Evolutionary conservation across 441 rosid genomes (phyloP), one percentile per base, ranked within the genome.

Genomic region (Syzygium syzygioides): DNA sequence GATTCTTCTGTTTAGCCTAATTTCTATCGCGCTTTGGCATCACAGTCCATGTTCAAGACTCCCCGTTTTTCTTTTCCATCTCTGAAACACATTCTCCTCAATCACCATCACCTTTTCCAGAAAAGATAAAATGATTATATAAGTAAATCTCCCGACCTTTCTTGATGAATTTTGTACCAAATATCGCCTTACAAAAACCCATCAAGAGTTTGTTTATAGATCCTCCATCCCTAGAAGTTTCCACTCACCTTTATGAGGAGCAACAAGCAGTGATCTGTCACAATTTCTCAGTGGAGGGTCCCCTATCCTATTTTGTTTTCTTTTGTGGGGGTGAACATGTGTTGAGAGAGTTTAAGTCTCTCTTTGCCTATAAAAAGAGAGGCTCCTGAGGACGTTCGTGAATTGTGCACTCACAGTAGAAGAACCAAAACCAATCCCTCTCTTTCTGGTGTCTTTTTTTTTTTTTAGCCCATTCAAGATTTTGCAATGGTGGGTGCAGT

Each of bases 281-380:
- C 66, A 88, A 79, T 89, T 89, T 30, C 79, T 23, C 83, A 91
- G 94, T 93, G 93, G 93, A 90, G 91, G 88, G 90, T 88, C 91
- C 85, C 90, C 86, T 86, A 30, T 4, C 71, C 30, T 64, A 7
- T 32, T 64, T 64, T 64, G 71, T 64, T 64, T 64, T 64, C 71
- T 4, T 64, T 30, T 4, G 71, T 15, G 66, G n/a, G 53, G 37
- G 68, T 53, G 90, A 85, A 86, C 68, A 88, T 88, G 85, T 76
- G 85, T 50, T 86, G 71, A 64, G 71, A 64, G 71, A 64, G 37
- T 15, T 7, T 64, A 37, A 64, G 1, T 32, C 41, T 53, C 85
- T 55, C 17, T 80, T 54, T 86, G 89, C 86, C 93, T 92, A 93
- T 94, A 91, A 90, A 93, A 90, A 79, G 88, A 87, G 80, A 52